Percentiles rank a stretch among this genome's conserved stretches.
Conservation (phyloP, 179 eudicot genomes). For the Carnegiea gigantea region DNA sequence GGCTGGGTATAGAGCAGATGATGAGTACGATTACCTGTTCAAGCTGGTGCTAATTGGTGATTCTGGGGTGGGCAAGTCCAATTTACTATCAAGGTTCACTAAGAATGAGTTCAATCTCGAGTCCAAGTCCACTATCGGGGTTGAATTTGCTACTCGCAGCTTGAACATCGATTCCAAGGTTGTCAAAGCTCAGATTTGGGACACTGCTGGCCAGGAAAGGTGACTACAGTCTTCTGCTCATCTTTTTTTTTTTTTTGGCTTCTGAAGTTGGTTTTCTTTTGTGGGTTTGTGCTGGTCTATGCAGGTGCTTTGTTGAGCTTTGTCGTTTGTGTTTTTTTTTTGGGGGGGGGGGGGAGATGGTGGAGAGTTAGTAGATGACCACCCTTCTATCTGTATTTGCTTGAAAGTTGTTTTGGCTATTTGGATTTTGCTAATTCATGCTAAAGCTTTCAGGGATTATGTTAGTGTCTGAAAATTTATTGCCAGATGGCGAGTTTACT, state of each 20-base stretch:
- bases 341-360: background rate
- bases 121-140: background rate
- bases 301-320: background rate
- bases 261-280: background rate
- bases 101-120: conserved; percentile 5
- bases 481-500: background rate
- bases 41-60: background rate
- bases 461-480: background rate
- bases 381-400: background rate
- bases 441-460: background rate
- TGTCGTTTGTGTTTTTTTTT: too few species aligned
- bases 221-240: background rate
- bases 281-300: background rate
- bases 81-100: background rate
- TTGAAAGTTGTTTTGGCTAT: background rate
- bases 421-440: background rate
- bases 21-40: conserved; percentile 5
- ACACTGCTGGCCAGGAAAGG: background rate
- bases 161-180: conserved; percentile 2
- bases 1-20: conserved; percentile 1
- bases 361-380: background rate
- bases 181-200: conserved; percentile 3
- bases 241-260: background rate
- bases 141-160: background rate
- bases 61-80: conserved; percentile 1